Evolutionary conservation across 2,329 filamentous ascomycete species (phyloP).

Genomic region (Periconia digitata): DNA sequence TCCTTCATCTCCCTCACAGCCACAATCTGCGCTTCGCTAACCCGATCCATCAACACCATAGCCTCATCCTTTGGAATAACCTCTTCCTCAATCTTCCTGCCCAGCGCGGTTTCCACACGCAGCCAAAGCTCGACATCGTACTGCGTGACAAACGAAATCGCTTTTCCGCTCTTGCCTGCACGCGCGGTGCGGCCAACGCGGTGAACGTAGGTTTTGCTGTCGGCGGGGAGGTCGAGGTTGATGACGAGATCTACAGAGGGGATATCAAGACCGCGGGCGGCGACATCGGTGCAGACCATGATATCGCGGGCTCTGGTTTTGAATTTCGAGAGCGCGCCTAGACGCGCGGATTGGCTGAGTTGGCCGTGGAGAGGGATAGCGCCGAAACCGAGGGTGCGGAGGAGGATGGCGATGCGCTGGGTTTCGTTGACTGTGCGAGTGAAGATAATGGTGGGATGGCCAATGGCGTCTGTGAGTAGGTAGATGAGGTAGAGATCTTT

Average conservation of each 20-base stretch:
- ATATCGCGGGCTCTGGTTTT: conserved; percentile 77
- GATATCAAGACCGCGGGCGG: conserved; percentile 88
- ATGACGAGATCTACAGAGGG: conserved; percentile 86
- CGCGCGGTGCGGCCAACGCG: conserved; percentile 85
- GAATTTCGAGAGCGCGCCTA: conserved; percentile 91
- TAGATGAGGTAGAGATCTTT: conserved; percentile 91
- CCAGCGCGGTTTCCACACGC: conserved; percentile 80
- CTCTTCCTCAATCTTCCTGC: conserved; percentile 73
- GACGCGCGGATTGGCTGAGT: conserved; percentile 80
- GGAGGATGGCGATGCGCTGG: conserved; percentile 78
- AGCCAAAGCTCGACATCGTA: conserved; percentile 82
- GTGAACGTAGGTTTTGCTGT: conserved; percentile 90
- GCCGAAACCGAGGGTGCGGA: conserved; percentile 81
- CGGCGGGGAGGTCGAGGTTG: conserved; percentile 81
- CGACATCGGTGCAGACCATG: conserved; percentile 91
- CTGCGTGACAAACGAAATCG: conserved; percentile 80
- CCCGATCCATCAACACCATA: conserved; percentile 74
- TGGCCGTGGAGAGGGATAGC: conserved; percentile 94
- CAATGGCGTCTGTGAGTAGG: conserved; percentile 81
- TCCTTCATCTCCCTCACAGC: conserved; percentile 81
- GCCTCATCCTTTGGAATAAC: conserved; percentile 77
- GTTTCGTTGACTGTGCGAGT: conserved; percentile 90
- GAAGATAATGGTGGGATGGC: conserved; percentile 88
- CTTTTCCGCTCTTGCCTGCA: conserved; percentile 81
- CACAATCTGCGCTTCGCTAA: conserved; percentile 80